Base-by-base conservation (phyloP, 139 green algal genomes). In the Chlorella sp. region DNA sequence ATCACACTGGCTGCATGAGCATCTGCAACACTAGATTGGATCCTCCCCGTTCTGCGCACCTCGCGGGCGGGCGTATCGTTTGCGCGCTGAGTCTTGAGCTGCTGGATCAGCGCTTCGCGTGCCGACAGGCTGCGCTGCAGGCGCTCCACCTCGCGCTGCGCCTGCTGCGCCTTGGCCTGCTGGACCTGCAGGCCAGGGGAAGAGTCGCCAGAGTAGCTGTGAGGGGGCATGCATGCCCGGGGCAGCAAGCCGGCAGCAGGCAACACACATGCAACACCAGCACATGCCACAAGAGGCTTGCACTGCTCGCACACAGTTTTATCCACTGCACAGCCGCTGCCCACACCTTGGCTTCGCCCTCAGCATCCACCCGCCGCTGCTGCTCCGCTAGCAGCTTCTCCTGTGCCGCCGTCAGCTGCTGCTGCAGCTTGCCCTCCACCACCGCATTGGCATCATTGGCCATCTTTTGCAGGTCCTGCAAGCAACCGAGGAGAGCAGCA, bases 81-180 rank as follows among this genome's bases (percentile, higher is more conserved):
- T 9, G 38, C 23, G 11, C 76, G 76, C 6, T 39, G 36, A 3
- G 76, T 38, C 76, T 83, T 74, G 17, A 74, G 78, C 78, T 83
- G 78, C 78, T 83, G 78, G 39, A 83, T 74, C 39, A 83, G 63
- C 18, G 62, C 63, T 17, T 83, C 63, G 1, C 63, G 63, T 4
- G 63, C 63, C 28, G 78, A 47, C 62, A 83, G 78, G 62, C 63
- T 63, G 78, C 78, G 78, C 78, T 74, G 78, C 78, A 75, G 39
- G 39, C 63, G 78, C 21, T 83, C 78, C n/a, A 75, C 63, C 78
- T 83, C 78, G n/a, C 78, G 78, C 78, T 75, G 78, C 62, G 47
- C 78, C 78, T 83, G 63, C 28, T 63, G 28, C 18, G n/a, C 63
- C 78, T 74, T 74, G 63, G 63, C 41, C 17, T 30, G 65, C 78